Evolutionary conservation across 306 rosid genomes (phyloP), one percentile per base, ranked within the genome.

Genomic region (Coriaria nepalensis): DNA sequence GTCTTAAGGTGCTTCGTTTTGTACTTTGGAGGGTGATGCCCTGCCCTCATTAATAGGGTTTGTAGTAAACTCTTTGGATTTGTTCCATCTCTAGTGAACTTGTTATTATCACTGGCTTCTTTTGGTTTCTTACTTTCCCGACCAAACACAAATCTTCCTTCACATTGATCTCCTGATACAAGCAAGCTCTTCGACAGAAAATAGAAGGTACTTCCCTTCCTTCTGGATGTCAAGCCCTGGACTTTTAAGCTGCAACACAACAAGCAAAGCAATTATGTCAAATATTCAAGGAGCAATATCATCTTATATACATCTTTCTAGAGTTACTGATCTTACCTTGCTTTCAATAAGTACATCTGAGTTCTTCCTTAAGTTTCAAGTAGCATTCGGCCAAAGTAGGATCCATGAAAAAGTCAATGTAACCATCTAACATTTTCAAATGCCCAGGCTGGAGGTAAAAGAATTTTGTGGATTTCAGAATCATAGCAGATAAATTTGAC

Each of bases 101-200:
- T 81, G 57, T 50, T 70, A 40, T 70, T 67, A 45, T 78, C 93
- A 20, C 45, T 56, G 1, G 74, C 58, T 40, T 68, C 76, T 61
- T 37, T 78, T 0, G 85, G 80, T 68, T 51, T 84, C 68, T 69
- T 57, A 72, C 72, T 73, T 64, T 79, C 95, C 38, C 97, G 83
- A 49, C 97, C 97, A 60, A 90, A 90, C 6, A 90, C 95, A 39
- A 90, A 90, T 71, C 94, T 73, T 59, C 95, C 97, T 84, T 90
- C 97, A 44, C 94, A 81, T 66, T 79, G 95, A 64, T 90, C 97
- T 52, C 95, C 97, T 5, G 82, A 72, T 7, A 79, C 81, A 35
- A 90, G 73, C 81, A 35, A 90, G 73, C 62, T 81, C 97, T 59
- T 74, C 93, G 60, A 84, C 74, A 40, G 94, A 86, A 55, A 74